phyloP scores from a whole-genome alignment of 495 filamentous ascomycete species.

The Neurospora sp. region DNA sequence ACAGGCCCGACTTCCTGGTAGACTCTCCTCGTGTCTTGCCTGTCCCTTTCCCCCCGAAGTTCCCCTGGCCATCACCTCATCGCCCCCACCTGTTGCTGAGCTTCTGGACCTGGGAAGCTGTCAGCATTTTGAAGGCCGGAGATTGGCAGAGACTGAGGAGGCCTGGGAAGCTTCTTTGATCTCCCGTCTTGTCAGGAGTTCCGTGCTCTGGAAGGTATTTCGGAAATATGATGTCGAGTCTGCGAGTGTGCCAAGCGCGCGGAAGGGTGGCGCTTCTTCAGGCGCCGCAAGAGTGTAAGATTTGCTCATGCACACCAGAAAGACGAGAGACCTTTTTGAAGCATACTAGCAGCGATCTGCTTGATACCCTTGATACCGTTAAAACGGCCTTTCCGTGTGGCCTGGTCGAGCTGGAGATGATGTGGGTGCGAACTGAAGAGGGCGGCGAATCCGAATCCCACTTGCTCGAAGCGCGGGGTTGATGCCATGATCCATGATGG shows the following conservation, averaged over 20 bases:
- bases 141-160: background rate
- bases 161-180: background rate
- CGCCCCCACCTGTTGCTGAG: background rate
- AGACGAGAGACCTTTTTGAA: background rate
- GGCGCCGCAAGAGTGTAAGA: background rate
- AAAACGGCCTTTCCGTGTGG: background rate
- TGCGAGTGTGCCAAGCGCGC: background rate
- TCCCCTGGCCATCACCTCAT: background rate
- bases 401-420: background rate
- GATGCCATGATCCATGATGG: background rate
- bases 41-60: background rate
- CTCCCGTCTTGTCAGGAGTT: background rate
- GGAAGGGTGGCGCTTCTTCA: background rate
- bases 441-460: background rate
- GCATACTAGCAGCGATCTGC: background rate
- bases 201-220: background rate
- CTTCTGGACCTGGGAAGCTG: background rate
- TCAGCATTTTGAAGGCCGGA: background rate
- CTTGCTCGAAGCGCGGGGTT: background rate
- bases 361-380: background rate
- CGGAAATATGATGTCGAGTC: background rate
- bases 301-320: background rate
- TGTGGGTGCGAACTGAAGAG: background rate
- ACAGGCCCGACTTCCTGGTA: background rate
- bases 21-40: background rate